phyloP scores from a whole-genome alignment of 2,329 filamentous ascomycete genomes.

The Neonectria coccinea region DNA sequence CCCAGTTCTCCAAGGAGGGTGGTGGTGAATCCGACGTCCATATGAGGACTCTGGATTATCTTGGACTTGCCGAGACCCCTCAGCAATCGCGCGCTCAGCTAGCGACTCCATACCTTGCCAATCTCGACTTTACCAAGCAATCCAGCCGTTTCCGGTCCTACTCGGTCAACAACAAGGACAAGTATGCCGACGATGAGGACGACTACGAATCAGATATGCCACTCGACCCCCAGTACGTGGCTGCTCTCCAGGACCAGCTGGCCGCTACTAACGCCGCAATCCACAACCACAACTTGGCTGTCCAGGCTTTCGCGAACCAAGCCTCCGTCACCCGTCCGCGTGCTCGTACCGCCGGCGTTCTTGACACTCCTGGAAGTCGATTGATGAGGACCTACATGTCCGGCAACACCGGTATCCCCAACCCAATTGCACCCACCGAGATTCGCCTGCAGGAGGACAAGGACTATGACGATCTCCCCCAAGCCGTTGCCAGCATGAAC shows the following conservation, averaged over 20 bases:
- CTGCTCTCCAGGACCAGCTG: slow-evolving; percentile 70
- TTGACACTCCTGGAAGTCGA: slow-evolving; percentile 80
- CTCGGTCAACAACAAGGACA: slow-evolving; percentile 98
- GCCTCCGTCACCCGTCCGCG: slow-evolving; percentile 85
- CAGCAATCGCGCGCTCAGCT: slow-evolving; percentile 81
- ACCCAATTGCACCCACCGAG: slow-evolving; percentile 79
- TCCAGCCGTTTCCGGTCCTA: slow-evolving; percentile 94
- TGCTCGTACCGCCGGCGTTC: slow-evolving; percentile 89
- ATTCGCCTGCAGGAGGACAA: slow-evolving; percentile 79
- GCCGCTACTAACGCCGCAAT: slow-evolving; percentile 77
- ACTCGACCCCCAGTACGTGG: slow-evolving; percentile 70
- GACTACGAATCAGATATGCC: slow-evolving; percentile 71
- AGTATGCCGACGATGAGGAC: slow-evolving; percentile 90
- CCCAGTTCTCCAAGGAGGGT: slow-evolving; percentile 86
- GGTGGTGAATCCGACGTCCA: slow-evolving; percentile 87
- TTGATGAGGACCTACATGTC: slow-evolving; percentile 80
- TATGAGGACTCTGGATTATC: slow-evolving; percentile 92
- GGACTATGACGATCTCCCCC: slow-evolving; percentile 83
- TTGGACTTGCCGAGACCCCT: slow-evolving; percentile 93
- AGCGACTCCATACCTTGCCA: slow-evolving; percentile 79
- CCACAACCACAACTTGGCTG: slow-evolving; percentile 90
- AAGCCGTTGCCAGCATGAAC: slow-evolving; percentile 85
- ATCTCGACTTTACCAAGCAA: slow-evolving; percentile 80
- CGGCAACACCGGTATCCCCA: slow-evolving; percentile 77
- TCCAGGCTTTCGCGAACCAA: slow-evolving; percentile 90